phyloP scores from a whole-genome alignment of 306 rosid genomes.

The Nissolia schottii region DNA sequence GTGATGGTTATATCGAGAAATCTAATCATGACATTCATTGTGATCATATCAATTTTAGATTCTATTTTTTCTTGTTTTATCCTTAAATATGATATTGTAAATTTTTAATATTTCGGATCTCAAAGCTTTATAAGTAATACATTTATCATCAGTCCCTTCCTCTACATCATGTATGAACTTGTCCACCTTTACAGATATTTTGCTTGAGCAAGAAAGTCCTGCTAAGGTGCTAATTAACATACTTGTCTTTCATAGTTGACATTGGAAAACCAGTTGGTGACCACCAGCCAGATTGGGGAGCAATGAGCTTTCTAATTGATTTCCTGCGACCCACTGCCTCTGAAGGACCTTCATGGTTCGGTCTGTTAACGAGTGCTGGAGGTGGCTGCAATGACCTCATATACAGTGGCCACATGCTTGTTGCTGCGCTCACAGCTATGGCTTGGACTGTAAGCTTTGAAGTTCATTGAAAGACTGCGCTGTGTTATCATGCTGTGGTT shows the following conservation, averaged over 20 bases:
- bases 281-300: conserved; percentile 73
- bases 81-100: not conserved
- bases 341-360: conserved; percentile 78
- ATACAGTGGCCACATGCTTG: conserved; percentile 95
- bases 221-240: conserved; percentile 27
- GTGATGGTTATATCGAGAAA: conserved; percentile 1
- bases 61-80: not conserved
- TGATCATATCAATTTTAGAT: conserved; percentile 1
- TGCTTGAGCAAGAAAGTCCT: conserved; percentile 19
- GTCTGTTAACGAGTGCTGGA: conserved; percentile 78
- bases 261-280: conserved; percentile 48
- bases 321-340: conserved; percentile 65
- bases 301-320: conserved; percentile 74
- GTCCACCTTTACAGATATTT: not conserved
- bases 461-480: conserved; percentile 1
- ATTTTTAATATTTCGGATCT: not conserved
- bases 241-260: conserved; percentile 50
- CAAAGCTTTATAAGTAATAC: not conserved
- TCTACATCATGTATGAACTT: conserved; percentile 9
- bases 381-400: conserved; percentile 98
- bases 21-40: not conserved
- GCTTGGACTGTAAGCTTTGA: conserved; percentile 85
- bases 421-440: conserved; percentile 96
- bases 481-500: not conserved
- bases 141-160: not conserved